Evolutionary conservation across 1,284 basidiomycete species (phyloP).

Genomic region (Sporisorium scitamineum): DNA sequence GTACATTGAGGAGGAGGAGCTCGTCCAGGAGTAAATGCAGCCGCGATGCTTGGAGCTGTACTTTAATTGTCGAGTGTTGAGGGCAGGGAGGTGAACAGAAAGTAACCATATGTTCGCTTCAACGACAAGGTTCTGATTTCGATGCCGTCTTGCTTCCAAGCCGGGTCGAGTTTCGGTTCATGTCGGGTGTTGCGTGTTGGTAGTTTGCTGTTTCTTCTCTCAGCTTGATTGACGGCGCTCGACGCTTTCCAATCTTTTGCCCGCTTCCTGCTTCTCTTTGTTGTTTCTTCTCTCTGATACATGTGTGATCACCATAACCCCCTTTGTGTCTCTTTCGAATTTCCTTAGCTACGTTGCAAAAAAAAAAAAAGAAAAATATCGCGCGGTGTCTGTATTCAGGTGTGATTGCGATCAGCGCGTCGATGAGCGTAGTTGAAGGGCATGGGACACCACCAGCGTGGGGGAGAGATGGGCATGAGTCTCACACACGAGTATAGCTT

Average conservation of each 20-base stretch:
- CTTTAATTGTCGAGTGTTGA: not conserved
- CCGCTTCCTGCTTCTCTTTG: not conserved
- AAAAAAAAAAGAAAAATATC: not conserved
- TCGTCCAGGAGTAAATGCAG: constrained; percentile 39
- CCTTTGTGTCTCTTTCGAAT: constrained; percentile 1
- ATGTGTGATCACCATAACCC: constrained; percentile 3
- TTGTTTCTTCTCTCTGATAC: constrained; percentile 18
- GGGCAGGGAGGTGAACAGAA: not conserved
- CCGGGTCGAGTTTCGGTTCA: not conserved
- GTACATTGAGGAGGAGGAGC: constrained; percentile 62
- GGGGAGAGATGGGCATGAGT: too few species aligned
- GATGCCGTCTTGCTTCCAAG: constrained; percentile 10
- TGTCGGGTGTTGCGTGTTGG: not conserved
- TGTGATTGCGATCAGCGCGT: not conserved
- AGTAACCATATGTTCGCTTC: not conserved
- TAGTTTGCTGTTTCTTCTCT: not conserved
- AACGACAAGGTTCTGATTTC: not conserved
- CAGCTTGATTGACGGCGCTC: not conserved
- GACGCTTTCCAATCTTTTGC: not conserved
- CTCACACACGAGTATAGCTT: too few species aligned
- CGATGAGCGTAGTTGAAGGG: not conserved
- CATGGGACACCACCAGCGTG: too few species aligned
- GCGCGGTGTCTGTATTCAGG: not conserved
- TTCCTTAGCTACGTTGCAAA: not conserved
- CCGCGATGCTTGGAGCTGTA: not conserved